These are phyloP conservation scores for Primulina eburnea DNA, from an alignment of 257 asterid species.

Conservation along the genomic window DNA sequence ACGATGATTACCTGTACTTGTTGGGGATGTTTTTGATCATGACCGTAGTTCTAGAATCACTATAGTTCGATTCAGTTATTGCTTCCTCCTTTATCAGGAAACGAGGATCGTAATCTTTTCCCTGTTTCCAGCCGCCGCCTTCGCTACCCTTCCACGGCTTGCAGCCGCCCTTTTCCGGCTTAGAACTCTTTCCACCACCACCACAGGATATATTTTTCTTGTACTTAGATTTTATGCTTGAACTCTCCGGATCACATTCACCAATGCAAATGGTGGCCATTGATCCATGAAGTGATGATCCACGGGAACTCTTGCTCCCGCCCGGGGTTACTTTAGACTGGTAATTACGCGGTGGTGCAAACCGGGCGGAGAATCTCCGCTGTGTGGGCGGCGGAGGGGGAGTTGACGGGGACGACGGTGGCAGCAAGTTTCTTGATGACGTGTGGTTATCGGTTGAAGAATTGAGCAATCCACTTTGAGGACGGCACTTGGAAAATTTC, in stretches of 20 bases:
- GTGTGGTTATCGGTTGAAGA: background rate
- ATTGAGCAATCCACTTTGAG: background rate
- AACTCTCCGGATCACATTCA: constrained; percentile 23
- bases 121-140: constrained; percentile 24
- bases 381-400: constrained; percentile 13
- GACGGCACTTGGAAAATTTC: constrained; percentile 17
- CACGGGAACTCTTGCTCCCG: constrained; percentile 41
- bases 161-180: constrained; percentile 13
- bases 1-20: constrained; percentile 72
- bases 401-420: constrained; percentile 5
- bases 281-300: constrained; percentile 45
- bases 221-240: background rate
- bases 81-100: constrained; percentile 68
- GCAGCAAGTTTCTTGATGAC: constrained; percentile 17
- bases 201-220: background rate
- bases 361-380: background rate
- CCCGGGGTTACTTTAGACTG: constrained; percentile 37
- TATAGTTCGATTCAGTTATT: constrained; percentile 50
- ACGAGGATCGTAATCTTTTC: constrained; percentile 67
- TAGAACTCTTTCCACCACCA: background rate
- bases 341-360: constrained; percentile 4
- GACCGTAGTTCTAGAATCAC: constrained; percentile 83
- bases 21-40: constrained; percentile 99
- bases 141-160: constrained; percentile 43
- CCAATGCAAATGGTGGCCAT: constrained; percentile 31